Base-by-base conservation (phyloP, 495 filamentous ascomycete species). In the Hypoxylon subgilvum region DNA sequence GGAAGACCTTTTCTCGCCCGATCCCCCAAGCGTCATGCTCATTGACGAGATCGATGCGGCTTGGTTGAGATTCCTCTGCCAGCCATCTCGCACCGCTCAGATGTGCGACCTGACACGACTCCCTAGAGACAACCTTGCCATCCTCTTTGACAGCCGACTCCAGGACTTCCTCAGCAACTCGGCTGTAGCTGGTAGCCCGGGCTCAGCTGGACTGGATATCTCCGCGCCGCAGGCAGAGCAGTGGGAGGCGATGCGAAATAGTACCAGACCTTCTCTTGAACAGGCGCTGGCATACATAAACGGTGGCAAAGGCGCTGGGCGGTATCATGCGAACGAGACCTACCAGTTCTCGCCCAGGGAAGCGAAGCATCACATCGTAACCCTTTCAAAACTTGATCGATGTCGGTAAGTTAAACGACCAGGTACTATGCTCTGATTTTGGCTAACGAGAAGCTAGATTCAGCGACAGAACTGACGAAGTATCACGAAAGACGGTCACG, bases 41-140 rank as follows among this genome's bases (percentile, higher is more conserved):
- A 13, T 66, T 9, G 65, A 65, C 43, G 67, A 70, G 16, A 9
- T 14, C 8, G 67, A 70, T 18, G 54, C 63, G 28, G 54, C 51
- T n/a, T 70, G 67, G 67, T 19, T 70, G 18, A 56, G 52, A 32
- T 66, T 57, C 42, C 55, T 70, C 18, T 65, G 65, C 28, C 41
- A 61, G 39, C 61, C 67, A 1, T 68, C 67, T 12, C 38, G 54
- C 23, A 65, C 49, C 12, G 2, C n/a, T 2, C 12, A 21, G 8
- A 68, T 65, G 65, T 56, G 51, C 12, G 43, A 66, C 36, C 57
- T 65, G 7, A 13, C 34, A 1, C 38, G 52, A 10, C 43, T 30
- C 12, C 60, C 56, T 3, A 6, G 25, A 1, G 23, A 68, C 2
- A 70, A 70, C 32, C 57, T 66, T 10, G 21, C 30, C 6, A 57